Evolutionary conservation across 495 filamentous ascomycete genomes (phyloP).

Genomic region (Tuber indicum): DNA sequence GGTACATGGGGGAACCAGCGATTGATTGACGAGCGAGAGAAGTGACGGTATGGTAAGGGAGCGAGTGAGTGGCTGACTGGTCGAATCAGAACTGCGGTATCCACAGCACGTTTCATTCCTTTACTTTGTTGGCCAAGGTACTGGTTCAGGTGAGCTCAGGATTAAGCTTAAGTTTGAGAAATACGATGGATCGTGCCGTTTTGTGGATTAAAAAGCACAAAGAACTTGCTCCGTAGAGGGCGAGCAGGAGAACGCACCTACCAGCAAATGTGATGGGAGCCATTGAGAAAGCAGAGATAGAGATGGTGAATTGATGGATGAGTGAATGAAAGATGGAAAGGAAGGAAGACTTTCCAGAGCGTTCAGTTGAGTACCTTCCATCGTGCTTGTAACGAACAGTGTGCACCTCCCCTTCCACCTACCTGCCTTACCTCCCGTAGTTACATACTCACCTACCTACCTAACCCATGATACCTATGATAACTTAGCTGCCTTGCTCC

Average conservation of each 20-base stretch:
- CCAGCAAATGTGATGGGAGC: not conserved
- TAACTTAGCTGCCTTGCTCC: not conserved
- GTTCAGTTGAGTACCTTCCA: not conserved
- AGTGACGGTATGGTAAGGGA: not conserved
- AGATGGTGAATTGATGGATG: not conserved
- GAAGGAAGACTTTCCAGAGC: not conserved
- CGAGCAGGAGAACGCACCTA: not conserved
- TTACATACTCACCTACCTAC: not conserved
- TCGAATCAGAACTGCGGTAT: not conserved
- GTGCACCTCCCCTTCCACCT: not conserved
- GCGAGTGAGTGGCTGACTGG: not conserved
- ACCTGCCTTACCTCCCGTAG: not conserved
- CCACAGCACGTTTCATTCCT: not conserved
- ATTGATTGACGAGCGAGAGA: not conserved
- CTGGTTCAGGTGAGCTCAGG: not conserved
- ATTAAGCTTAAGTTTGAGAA: not conserved
- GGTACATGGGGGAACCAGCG: not conserved
- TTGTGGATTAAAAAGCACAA: not conserved
- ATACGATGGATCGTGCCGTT: not conserved
- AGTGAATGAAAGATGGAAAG: not conserved
- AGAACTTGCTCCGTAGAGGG: not conserved
- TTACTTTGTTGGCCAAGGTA: not conserved
- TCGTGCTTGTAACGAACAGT: not conserved
- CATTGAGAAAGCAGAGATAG: not conserved
- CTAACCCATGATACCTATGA: not conserved